Percentiles rank a stretch among this genome's conserved stretches.
Evolutionary conservation across 2,329 filamentous ascomycete species (phyloP).

Genomic region (Cladorrhinum sp.): DNA sequence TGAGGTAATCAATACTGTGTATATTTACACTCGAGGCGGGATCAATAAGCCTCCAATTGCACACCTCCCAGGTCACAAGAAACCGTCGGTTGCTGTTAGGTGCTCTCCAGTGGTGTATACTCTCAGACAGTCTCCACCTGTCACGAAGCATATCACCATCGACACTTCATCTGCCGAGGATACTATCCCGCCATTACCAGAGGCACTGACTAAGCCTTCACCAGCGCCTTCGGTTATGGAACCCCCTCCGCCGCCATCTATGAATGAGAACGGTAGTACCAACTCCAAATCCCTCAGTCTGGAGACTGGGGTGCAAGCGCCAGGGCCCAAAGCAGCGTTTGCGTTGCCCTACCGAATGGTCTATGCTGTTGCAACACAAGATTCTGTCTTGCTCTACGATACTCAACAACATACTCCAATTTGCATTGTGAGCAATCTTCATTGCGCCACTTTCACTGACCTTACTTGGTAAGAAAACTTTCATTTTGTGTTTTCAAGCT

Average conservation of each 20-base stretch:
- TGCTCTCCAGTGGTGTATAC: conserved; percentile 91
- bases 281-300: conserved; percentile 48
- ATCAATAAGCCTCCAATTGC: conserved; percentile 96
- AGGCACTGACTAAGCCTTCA: conserved; percentile 67
- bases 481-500: background rate
- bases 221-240: conserved; percentile 69
- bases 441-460: conserved; percentile 97
- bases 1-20: conserved; percentile 94
- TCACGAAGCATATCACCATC: conserved; percentile 87
- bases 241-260: conserved; percentile 64
- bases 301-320: conserved; percentile 48
- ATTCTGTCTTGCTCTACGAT: conserved; percentile 91
- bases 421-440: conserved; percentile 92
- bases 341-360: conserved; percentile 88
- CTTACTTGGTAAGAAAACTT: conserved; percentile 72
- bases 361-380: conserved; percentile 95
- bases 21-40: conserved; percentile 93
- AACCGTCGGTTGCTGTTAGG: conserved; percentile 91
- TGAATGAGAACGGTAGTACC: conserved; percentile 43
- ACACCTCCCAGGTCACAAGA: conserved; percentile 95
- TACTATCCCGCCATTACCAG: conserved; percentile 76
- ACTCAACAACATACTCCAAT: conserved; percentile 94
- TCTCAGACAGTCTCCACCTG: conserved; percentile 63
- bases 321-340: conserved; percentile 70
- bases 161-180: conserved; percentile 89